Evolutionary conservation across 495 filamentous ascomycete species (phyloP), one percentile per base, ranked within the genome.

Genomic region (Staphylotrichum tortipilum): DNA sequence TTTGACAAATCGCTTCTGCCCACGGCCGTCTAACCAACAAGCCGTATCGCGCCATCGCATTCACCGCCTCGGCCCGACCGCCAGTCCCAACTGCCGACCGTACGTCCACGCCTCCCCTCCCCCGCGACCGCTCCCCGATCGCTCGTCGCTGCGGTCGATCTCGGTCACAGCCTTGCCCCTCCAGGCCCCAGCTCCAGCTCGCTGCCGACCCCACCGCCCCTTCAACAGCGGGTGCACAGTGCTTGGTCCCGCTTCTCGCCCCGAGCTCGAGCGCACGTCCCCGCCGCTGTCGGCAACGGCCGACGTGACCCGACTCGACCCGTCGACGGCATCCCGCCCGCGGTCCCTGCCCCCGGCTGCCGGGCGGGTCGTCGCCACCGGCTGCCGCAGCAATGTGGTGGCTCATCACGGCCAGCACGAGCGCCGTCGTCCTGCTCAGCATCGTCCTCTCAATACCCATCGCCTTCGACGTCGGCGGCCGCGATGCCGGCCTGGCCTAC

Each of bases 401-500:
- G 84, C 73, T 88, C 65, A 75, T 87, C 64, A 79, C 80, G 58
- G 73, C 82, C 59, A 65, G 83, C 56, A 86, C 83, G 61, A 83
- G 83, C 67, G 76, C 81, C 63, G 66, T 86, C 68, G 95, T 94
- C 71, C 79, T 98, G 55, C 74, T 84, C 66, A 82, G 84, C 66
- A 88, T 91, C 64, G 81, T 98, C 62, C 81, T 95, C 58, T 92
- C 87, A 44, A 87, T 97, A 66, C 92, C 92, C 50, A 80, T 98
- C 47, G 84, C 92, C 54, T 98, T 96, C 68, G 92, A 98, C 74
- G 89, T 98, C 60, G 92, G 92, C 63, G 92, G 92, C 43, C 82
- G 89, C 64, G 88, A 89, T 53, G 90, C 88, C 65, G 92, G 92
- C 55, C 78, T 98, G 57, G 89, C 88, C 57, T 96, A 88, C 69